Evolutionary conservation across 768 basidiomycete genomes (phyloP).

Genomic region (Kwoniella sp.): DNA sequence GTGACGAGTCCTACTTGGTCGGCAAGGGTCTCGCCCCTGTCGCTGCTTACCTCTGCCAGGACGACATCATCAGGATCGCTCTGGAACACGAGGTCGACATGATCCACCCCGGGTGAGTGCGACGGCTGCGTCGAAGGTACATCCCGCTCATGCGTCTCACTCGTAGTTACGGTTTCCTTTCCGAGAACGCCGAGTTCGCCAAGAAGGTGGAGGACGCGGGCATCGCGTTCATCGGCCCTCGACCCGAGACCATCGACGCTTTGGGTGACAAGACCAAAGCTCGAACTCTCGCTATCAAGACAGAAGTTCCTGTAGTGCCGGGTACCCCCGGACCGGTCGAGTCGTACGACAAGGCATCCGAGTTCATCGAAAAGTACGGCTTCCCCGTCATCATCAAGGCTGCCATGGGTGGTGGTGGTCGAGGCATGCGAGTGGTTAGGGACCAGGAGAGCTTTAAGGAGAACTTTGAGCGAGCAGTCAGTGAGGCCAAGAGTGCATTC

Average conservation of each 20-base stretch:
- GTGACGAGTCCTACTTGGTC: slow-evolving; percentile 97
- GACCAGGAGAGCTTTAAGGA: slow-evolving; percentile 86
- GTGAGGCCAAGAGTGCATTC: slow-evolving; percentile 92
- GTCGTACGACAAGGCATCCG: slow-evolving; percentile 69
- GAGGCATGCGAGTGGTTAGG: slow-evolving; percentile 97
- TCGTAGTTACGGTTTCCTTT: slow-evolving; percentile 87
- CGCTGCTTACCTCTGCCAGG: slow-evolving; percentile 92
- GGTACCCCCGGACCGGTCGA: slow-evolving; percentile 94
- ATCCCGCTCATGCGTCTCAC: background rate
- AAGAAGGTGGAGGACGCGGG: slow-evolving; percentile 96
- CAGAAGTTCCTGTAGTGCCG: slow-evolving; percentile 92
- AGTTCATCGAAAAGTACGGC: slow-evolving; percentile 92
- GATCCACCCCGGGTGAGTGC: slow-evolving; percentile 92
- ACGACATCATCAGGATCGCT: slow-evolving; percentile 94
- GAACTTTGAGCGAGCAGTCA: slow-evolving; percentile 84
- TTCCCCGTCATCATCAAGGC: slow-evolving; percentile 99
- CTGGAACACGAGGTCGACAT: slow-evolving; percentile 98
- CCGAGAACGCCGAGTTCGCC: slow-evolving; percentile 96
- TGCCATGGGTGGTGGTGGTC: slow-evolving; percentile 96
- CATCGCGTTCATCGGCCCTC: slow-evolving; percentile 90
- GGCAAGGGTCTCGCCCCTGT: slow-evolving; percentile 95
- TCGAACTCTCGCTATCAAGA: slow-evolving; percentile 70
- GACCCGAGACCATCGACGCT: slow-evolving; percentile 92
- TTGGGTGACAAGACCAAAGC: slow-evolving; percentile 99
- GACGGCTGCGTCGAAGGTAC: background rate